These are phyloP conservation scores for Colletotrichum cereale DNA, from an alignment of 2,329 filamentous ascomycete genomes.

Conservation along the genomic window DNA sequence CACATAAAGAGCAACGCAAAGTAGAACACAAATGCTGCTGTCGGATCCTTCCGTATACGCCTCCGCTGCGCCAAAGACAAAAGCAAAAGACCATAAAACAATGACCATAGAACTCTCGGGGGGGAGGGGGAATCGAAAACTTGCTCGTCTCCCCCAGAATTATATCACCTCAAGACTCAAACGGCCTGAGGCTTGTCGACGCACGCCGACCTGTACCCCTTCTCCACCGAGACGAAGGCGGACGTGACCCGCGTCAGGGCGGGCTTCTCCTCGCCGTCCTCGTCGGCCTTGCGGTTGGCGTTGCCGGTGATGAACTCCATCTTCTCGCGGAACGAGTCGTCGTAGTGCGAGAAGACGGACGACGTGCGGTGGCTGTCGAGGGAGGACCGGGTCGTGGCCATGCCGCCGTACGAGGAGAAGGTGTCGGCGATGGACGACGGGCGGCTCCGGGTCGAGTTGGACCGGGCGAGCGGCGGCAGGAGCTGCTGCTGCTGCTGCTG, in stretches of 20 bases:
- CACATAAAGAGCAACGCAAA: background rate
- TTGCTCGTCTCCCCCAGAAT: background rate
- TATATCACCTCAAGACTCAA: background rate
- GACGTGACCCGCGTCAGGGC: constrained; percentile 13
- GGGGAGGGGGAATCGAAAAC: background rate
- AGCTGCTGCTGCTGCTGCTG: constrained; percentile 9
- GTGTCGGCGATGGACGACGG: constrained; percentile 29
- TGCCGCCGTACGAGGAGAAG: constrained; percentile 23
- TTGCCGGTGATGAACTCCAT: constrained; percentile 29
- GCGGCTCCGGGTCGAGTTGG: constrained; percentile 33
- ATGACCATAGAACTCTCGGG: background rate
- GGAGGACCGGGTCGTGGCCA: constrained; percentile 28
- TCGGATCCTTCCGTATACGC: constrained; percentile 10
- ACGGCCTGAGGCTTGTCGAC: background rate
- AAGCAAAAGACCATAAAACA: background rate
- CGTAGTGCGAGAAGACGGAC: constrained; percentile 37
- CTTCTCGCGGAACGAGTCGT: constrained; percentile 37
- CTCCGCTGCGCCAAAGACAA: constrained; percentile 4
- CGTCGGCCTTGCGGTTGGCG: constrained; percentile 13
- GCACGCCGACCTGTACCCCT: background rate
- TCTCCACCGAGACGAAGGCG: constrained; percentile 18
- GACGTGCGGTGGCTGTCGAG: constrained; percentile 32
- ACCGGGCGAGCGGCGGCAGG: constrained; percentile 15
- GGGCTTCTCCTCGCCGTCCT: constrained; percentile 21
- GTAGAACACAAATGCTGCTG: constrained; percentile 1